These are phyloP conservation scores for Lactarius sp. DNA, from an alignment of 768 basidiomycete genomes.

Conservation along the genomic window DNA sequence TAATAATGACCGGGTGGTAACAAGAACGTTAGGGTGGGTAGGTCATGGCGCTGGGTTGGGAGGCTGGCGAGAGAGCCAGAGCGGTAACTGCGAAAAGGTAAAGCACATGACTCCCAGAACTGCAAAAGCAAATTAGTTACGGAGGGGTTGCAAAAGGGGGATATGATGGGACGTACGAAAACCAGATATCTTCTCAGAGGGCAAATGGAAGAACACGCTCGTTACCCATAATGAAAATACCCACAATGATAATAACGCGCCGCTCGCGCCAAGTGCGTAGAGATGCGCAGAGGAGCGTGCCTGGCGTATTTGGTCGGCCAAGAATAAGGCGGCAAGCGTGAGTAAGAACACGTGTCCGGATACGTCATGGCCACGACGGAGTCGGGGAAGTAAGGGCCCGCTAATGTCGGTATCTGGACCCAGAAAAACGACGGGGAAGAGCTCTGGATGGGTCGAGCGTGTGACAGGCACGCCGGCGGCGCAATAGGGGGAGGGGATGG, in stretches of 20 bases:
- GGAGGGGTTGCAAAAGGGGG: too few relatives aligned
- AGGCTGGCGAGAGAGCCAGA: neutral
- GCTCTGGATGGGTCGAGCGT: constrained; percentile 53
- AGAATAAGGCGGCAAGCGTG: constrained; percentile 70
- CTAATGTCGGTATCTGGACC: constrained; percentile 30
- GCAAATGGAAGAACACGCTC: constrained; percentile 86
- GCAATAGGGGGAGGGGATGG: constrained; percentile 58
- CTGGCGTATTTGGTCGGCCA: constrained; percentile 66
- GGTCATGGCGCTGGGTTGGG: neutral
- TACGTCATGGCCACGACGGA: constrained; percentile 84
- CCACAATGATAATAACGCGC: constrained; percentile 56
- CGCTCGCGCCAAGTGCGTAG: constrained; percentile 43
- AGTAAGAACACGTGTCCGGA: constrained; percentile 93
- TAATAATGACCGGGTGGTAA: too few relatives aligned
- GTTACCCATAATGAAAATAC: constrained; percentile 75
- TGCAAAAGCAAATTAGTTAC: constrained; percentile 22
- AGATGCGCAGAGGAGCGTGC: constrained; percentile 44
- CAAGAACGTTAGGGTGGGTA: too few relatives aligned
- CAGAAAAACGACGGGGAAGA: constrained; percentile 47
- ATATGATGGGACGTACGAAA: constrained; percentile 51
- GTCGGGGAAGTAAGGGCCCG: constrained; percentile 48
- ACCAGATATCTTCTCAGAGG: constrained; percentile 82
- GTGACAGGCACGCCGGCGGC: constrained; percentile 46
- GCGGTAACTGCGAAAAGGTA: constrained; percentile 32
- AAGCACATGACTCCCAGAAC: constrained; percentile 39